Base-by-base conservation (phyloP, 352 stramenopile genomes). In the Poterioochromonas sp. region DNA sequence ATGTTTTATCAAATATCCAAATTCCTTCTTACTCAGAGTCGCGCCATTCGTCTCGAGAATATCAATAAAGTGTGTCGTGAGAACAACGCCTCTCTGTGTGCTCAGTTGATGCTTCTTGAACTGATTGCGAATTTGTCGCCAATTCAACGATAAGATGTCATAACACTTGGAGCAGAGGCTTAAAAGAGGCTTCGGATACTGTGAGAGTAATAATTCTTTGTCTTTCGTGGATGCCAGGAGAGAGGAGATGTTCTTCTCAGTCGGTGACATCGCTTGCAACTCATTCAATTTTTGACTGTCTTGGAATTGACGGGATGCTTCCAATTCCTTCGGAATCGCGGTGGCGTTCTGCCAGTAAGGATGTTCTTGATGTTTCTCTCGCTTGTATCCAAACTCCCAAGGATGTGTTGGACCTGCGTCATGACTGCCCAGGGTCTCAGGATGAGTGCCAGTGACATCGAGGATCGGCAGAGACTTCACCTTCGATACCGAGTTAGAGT, bases 1-100 rank as follows among this genome's bases (percentile, higher is more conserved):
- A 15, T 12, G 3, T 22, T 40, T 15, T 8, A 78, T 18, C 8
- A 78, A 40, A 5, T 11, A 37, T 12, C 49, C 71, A 11, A 78
- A 29, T n/a, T 78, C 71, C 32, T 40, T 64, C 34, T 65, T 78
- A 20, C 12, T 41, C 1, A 78, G 51, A 32, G 22, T 65, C 3
- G 70, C 70, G 8, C 71, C 71, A 40, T 78, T n/a, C 12, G n/a
- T 63, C 47, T 78, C 71, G 8, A 78, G 32, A 51, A 78, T 78
- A 29, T 40, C 12, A 34, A 65, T 49, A 29, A 78, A 78, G 29
- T 78, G 5, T n/a, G 34, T 2, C 1, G 20, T 70, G 0, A 65
- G 41, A 26, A 78, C 34, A 53, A 0, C 34, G 1, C 71, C 71
- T 64, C 35, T 64, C 20, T 78, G 71, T 3, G 1, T 69, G 8